phyloP scores from a whole-genome alignment of 768 basidiomycete species.

The Lactarius indigo region DNA sequence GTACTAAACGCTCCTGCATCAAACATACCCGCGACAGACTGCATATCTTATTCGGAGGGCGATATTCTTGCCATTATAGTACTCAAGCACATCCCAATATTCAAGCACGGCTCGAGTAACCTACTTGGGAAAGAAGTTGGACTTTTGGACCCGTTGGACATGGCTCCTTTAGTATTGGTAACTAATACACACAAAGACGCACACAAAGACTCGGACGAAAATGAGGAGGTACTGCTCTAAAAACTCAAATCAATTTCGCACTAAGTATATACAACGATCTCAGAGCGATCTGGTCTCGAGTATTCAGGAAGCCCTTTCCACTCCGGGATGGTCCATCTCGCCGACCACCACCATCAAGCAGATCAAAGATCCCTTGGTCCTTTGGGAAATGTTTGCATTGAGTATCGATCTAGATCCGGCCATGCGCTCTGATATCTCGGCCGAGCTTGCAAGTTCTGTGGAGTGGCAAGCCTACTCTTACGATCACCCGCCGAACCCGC shows the following conservation, averaged over 20 bases:
- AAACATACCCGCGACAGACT: neutral
- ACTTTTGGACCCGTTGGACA: slow-evolving; percentile 53
- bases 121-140: slow-evolving; percentile 40
- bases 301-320: slow-evolving; percentile 3
- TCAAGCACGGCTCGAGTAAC: slow-evolving; percentile 37
- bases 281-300: neutral
- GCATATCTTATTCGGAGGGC: slow-evolving; percentile 29
- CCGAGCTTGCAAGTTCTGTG: slow-evolving; percentile 48
- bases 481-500: slow-evolving; percentile 44
- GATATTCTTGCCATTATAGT: slow-evolving; percentile 49
- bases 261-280: neutral
- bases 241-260: neutral
- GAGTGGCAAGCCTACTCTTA: slow-evolving; percentile 55
- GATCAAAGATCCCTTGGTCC: slow-evolving; percentile 33
- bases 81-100: slow-evolving; percentile 45
- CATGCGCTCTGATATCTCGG: slow-evolving; percentile 41
- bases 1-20: slow-evolving; percentile 36
- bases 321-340: slow-evolving; percentile 8
- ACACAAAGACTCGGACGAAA: slow-evolving; percentile 18
- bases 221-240: slow-evolving; percentile 4
- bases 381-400: slow-evolving; percentile 44
- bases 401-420: slow-evolving; percentile 36
- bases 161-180: slow-evolving; percentile 44
- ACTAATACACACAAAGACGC: slow-evolving; percentile 26
- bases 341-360: neutral